A percentile compares a stretch with the other conserved stretches of the same genome.
Evolutionary conservation across 306 rosid species (phyloP).

Genomic region (Myrica gale): DNA sequence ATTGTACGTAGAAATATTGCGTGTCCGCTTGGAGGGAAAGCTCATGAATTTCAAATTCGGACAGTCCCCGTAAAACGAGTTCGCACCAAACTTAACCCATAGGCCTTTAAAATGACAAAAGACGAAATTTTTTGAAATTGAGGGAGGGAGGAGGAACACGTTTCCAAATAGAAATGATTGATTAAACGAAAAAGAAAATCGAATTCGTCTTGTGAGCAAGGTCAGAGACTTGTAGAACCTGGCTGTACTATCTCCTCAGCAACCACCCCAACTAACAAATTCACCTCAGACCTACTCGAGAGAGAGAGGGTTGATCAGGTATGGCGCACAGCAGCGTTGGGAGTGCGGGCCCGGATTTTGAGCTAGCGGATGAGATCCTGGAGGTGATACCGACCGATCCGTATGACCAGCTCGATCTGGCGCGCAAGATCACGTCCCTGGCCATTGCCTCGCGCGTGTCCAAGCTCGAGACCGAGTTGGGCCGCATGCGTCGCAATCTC

Average conservation of each 20-base stretch:
- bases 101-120: neutral
- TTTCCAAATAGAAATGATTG: too few relatives aligned
- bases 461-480: constrained; percentile 62
- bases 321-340: constrained; percentile 38
- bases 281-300: neutral
- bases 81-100: too few relatives aligned
- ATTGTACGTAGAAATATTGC: too few relatives aligned
- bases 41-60: neutral
- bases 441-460: constrained; percentile 86
- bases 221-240: too few relatives aligned
- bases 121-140: neutral
- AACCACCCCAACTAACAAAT: too few relatives aligned
- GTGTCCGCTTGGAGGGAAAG: too few relatives aligned
- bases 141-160: neutral
- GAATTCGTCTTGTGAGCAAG: too few relatives aligned
- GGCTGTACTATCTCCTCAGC: too few relatives aligned
- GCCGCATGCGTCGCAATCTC: constrained; percentile 54
- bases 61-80: neutral
- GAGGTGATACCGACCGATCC: constrained; percentile 83
- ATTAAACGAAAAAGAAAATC: neutral
- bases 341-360: constrained; percentile 38
- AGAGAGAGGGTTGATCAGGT: constrained; percentile 19
- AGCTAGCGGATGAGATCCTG: constrained; percentile 64
- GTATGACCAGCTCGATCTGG: constrained; percentile 88
- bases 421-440: constrained; percentile 89